Evolutionary conservation across 306 rosid genomes (phyloP).

Genomic region (Canavalia ensiformis): DNA sequence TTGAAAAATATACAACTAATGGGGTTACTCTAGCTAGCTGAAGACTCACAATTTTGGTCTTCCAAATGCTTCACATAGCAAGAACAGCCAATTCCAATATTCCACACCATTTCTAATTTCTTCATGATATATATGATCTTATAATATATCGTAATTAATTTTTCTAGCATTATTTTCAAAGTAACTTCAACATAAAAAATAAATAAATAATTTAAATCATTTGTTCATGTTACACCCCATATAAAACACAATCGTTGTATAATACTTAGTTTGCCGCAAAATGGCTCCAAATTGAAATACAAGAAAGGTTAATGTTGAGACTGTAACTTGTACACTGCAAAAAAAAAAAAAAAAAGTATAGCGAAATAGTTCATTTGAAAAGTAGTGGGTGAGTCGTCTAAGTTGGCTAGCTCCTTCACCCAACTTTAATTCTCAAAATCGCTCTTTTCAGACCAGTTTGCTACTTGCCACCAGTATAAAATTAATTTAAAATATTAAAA

Average conservation of each 20-base stretch:
- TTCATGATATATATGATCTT: too few species aligned
- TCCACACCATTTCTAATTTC: too few species aligned
- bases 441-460: not conserved
- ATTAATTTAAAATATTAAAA: too few species aligned
- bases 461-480: not conserved
- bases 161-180: not conserved
- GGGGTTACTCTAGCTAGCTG: not conserved
- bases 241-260: too few species aligned
- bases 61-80: not conserved
- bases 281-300: too few species aligned
- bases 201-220: not conserved
- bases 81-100: not conserved
- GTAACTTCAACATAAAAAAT: not conserved
- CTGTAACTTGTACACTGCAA: not conserved
- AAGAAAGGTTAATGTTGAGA: not conserved
- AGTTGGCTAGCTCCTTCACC: slow-evolving; percentile 37
- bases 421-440: not conserved
- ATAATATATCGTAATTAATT: not conserved
- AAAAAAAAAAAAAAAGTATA: too few species aligned
- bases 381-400: slow-evolving; percentile 49
- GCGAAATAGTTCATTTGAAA: not conserved
- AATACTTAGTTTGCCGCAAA: too few species aligned
- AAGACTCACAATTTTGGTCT: not conserved
- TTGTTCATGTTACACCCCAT: not conserved
- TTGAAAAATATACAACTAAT: too few species aligned